phyloP scores from a whole-genome alignment of 2,329 filamentous ascomycete species.

The Ophiostoma australiae region DNA sequence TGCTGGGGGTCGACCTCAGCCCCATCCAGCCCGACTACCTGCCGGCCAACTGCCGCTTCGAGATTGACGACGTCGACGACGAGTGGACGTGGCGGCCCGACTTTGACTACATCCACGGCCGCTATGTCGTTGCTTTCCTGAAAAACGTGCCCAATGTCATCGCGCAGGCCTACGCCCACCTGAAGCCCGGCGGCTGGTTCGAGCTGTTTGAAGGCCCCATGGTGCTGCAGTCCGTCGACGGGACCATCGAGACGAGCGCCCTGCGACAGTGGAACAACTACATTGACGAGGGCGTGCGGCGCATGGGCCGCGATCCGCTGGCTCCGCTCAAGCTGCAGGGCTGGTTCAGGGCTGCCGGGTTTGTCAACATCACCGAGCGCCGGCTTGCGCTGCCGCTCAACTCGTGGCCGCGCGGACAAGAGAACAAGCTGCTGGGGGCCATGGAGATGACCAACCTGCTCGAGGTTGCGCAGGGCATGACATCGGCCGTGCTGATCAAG shows the following conservation, averaged over 20 bases:
- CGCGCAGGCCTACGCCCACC: conserved; percentile 40
- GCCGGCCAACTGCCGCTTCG: conserved; percentile 51
- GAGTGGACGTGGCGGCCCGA: conserved; percentile 45
- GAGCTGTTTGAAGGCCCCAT: conserved; percentile 36
- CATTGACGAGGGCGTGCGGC: conserved; percentile 28
- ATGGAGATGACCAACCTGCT: conserved; percentile 36
- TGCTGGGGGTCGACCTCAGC: conserved; percentile 45
- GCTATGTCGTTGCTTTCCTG: conserved; percentile 49
- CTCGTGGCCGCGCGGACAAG: conserved; percentile 36
- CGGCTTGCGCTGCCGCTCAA: conserved; percentile 35
- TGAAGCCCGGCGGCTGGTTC: conserved; percentile 40
- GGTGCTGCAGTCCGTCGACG: conserved; percentile 29
- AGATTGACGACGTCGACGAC: conserved; percentile 52
- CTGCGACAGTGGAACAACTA: conserved; percentile 31
- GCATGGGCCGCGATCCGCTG: conserved; percentile 24
- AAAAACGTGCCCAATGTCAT: conserved; percentile 47
- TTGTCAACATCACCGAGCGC: conserved; percentile 33
- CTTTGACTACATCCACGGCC: conserved; percentile 53
- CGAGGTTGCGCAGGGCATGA: conserved; percentile 34
- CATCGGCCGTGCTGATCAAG: conserved; percentile 34
- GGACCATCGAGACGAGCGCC: conserved; percentile 32
- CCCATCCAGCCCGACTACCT: conserved; percentile 46
- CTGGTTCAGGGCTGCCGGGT: conserved; percentile 33
- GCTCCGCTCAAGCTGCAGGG: conserved; percentile 16
- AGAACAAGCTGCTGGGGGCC: conserved; percentile 37